Percentiles rank a stretch among this genome's conserved stretches.
Evolutionary conservation across 495 filamentous ascomycete genomes (phyloP).

Genomic region (Aspergillus heteromorphus): DNA sequence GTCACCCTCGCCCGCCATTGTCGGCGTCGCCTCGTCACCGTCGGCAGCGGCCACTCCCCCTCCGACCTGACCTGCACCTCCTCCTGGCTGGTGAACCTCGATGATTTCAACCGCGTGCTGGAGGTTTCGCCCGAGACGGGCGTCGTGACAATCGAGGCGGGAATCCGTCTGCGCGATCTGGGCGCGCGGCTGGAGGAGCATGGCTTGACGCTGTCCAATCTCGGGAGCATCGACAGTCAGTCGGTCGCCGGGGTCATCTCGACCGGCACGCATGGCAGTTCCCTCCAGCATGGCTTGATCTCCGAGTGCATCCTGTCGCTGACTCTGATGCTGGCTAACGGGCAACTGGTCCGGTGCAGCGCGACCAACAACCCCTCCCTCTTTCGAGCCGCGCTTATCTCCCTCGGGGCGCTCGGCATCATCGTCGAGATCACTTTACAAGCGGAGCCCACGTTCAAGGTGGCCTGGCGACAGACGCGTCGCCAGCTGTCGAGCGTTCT

Average conservation of each 20-base stretch:
- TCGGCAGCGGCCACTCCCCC: constrained; percentile 86
- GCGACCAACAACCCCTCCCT: constrained; percentile 64
- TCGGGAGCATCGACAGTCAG: constrained; percentile 93
- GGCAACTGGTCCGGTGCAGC: constrained; percentile 69
- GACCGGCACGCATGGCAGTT: constrained; percentile 90
- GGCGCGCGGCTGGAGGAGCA: constrained; percentile 60
- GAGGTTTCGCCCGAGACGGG: constrained; percentile 58
- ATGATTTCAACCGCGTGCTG: constrained; percentile 69
- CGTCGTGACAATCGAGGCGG: constrained; percentile 71
- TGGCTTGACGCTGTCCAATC: constrained; percentile 76
- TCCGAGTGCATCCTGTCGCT: constrained; percentile 68
- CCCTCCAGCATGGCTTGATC: constrained; percentile 74
- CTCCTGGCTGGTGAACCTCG: constrained; percentile 90
- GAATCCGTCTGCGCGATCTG: constrained; percentile 73
- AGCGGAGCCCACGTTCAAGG: constrained; percentile 67
- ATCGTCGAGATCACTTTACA: constrained; percentile 82
- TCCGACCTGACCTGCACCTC: constrained; percentile 91
- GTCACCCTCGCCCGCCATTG: constrained; percentile 76
- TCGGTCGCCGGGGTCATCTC: constrained; percentile 88
- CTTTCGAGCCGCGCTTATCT: constrained; percentile 83
- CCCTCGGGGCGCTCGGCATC: constrained; percentile 84
- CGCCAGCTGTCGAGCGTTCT: constrained; percentile 62
- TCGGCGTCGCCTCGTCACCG: constrained; percentile 71
- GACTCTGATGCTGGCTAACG: constrained; percentile 78
- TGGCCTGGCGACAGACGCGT: constrained; percentile 81